Base-by-base conservation (phyloP, 2,329 filamentous ascomycete genomes). In the Venturia asperata region DNA sequence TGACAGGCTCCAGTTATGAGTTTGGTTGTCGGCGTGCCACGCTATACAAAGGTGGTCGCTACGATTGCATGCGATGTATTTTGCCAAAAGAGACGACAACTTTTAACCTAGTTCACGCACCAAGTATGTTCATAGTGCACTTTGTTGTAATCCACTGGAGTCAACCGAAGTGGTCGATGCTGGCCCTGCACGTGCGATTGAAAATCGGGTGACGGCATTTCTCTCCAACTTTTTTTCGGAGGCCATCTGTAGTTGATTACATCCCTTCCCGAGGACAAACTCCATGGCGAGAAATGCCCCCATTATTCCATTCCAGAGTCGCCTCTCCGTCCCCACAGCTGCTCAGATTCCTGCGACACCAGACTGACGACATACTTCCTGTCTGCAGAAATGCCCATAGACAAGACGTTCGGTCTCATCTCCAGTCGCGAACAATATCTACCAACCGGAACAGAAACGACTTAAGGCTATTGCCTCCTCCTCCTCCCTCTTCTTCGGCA, bases 261-360 rank as follows among this genome's bases (percentile, higher is more conserved):
- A 27, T 13, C 21, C 5, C 21, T 13, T 11, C 47, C 27, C 47
- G 21, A 58, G 52, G 52, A 37, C 6, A 7, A 64, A 68, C 63
- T 58, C 47, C 34, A 64, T 64, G 63, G 63, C 63, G 63, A 37
- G 49, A 37, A 27, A 64, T 64, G 63, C 63, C 43, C 49, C 43
- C 63, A 27, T 13, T 34, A 64, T 64, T 52, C 10, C n/a, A 24
- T 42, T 58, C 42, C 47, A 27, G 63, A 45, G 63, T 45, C 43
- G 37, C 47, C 52, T 47, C 47, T 21, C 63, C 63, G n/a, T 64
- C 63, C 13, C 47, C 47, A 56, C 43, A 47, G 17, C 27, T 64
- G 37, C 63, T 64, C 34, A 47, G 19, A 47, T 64, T 64, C 63
- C 52, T 64, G 37, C 43, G 63, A 55, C 41, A 49, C 63, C 63